These are phyloP conservation scores for Myxozyma nipponensis DNA, from an alignment of 805 yeast species.

Conservation along the genomic window DNA sequence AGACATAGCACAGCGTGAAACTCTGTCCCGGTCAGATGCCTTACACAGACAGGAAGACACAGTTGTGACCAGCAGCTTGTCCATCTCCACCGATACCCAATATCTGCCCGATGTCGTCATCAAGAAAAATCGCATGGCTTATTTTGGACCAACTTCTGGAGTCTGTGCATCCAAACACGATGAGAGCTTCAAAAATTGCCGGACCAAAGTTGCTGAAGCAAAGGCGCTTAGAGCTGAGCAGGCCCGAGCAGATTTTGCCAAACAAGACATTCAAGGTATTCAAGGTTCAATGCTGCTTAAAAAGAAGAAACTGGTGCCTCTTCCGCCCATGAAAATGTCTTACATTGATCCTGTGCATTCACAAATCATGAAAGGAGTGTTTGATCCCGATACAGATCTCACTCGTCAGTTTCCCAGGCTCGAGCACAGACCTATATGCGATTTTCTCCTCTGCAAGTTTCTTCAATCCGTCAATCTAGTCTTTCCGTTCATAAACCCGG, in stretches of 20 bases:
- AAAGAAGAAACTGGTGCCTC: not conserved
- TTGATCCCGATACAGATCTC: conserved; percentile 10
- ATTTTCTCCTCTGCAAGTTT: conserved; percentile 27
- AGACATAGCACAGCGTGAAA: too few relatives aligned
- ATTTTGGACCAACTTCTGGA: conserved; percentile 21
- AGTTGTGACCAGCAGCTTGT: too few relatives aligned
- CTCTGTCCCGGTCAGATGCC: too few relatives aligned
- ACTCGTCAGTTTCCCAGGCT: conserved; percentile 19
- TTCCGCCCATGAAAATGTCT: conserved; percentile 1
- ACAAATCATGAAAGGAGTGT: conserved; percentile 8
- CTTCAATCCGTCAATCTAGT: conserved; percentile 25
- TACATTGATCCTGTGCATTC: conserved; percentile 6
- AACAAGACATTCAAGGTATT: not conserved
- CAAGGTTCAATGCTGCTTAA: too few relatives aligned
- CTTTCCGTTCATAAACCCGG: conserved; percentile 26
- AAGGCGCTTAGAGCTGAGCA: conserved; percentile 2
- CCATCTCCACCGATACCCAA: too few relatives aligned
- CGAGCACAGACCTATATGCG: conserved; percentile 29
- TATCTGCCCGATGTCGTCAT: conserved; percentile 16
- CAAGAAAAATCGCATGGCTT: conserved; percentile 16
- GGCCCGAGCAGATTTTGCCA: not conserved
- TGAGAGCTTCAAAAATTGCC: conserved; percentile 13
- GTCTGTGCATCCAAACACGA: conserved; percentile 17
- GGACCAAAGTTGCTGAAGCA: conserved; percentile 10
- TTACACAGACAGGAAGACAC: too few relatives aligned